Conservation (phyloP, 176 grass and related monocot genomes). For the Eremochloa ophiuroides region DNA sequence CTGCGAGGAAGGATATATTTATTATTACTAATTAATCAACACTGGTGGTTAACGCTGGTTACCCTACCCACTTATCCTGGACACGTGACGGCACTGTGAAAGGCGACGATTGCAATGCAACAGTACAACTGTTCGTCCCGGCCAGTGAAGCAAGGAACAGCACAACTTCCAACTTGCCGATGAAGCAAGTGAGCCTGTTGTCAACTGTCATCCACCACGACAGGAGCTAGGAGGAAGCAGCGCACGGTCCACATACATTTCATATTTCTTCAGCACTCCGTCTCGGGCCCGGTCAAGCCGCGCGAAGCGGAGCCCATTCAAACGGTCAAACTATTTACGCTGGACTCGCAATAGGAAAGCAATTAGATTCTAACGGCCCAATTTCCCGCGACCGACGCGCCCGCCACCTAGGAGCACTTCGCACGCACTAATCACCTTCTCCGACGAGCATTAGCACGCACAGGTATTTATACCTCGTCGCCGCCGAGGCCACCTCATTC, state of each 20-base stretch:
- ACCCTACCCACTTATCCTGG: background rate
- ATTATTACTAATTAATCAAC: background rate
- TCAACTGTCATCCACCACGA: no score
- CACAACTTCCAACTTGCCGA: no score
- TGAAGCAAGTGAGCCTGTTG: no score
- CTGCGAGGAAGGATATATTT: background rate
- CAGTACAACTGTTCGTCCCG: background rate
- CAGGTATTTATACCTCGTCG: conserved; percentile 18
- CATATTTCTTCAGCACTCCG: no score
- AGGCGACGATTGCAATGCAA: no score
- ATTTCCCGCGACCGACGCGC: conserved; percentile 3
- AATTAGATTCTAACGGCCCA: background rate
- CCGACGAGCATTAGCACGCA: background rate
- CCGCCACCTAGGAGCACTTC: background rate
- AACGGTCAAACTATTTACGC: conserved; percentile 34
- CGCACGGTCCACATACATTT: no score
- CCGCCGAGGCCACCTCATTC: background rate
- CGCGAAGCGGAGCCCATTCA: background rate
- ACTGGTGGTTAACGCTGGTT: background rate
- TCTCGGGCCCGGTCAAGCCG: conserved; percentile 1
- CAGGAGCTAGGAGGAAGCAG: no score
- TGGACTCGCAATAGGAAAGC: background rate
- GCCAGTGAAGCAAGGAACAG: background rate
- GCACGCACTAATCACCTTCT: background rate
- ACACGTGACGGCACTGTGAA: background rate